Evolutionary conservation across 768 basidiomycete species (phyloP).

Genomic region (Cyclocybe aegerita): DNA sequence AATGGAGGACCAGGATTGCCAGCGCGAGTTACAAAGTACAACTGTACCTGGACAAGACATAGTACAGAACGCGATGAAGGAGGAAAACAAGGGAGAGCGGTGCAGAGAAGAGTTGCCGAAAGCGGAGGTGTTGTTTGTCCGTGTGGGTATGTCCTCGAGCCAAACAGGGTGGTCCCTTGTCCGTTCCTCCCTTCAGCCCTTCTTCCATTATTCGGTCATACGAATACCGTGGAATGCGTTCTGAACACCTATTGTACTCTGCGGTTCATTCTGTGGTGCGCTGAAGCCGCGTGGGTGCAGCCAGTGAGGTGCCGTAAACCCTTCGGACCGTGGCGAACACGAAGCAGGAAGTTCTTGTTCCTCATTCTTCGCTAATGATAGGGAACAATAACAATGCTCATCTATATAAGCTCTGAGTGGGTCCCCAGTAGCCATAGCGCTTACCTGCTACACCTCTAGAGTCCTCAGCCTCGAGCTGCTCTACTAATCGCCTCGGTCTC

Average conservation of each 20-base stretch:
- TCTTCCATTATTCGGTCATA: no score
- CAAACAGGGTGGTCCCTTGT: constrained; percentile 9
- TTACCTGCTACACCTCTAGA: constrained; percentile 1
- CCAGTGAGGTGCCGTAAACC: no score
- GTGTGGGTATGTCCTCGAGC: constrained; percentile 8
- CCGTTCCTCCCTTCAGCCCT: background rate
- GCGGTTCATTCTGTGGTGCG: background rate
- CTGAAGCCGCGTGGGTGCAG: no score
- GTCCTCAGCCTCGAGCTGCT: background rate
- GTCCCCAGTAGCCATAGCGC: constrained; percentile 6
- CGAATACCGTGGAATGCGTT: constrained; percentile 11
- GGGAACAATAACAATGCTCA: constrained; percentile 15
- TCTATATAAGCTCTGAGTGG: constrained; percentile 11
- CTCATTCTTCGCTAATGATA: constrained; percentile 8
- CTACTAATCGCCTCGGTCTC: constrained; percentile 6
- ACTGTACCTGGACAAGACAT: background rate
- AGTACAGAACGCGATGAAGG: background rate
- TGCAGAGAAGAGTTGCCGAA: background rate
- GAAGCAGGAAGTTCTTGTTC: constrained; percentile 8
- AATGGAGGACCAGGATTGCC: no score
- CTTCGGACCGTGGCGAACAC: background rate
- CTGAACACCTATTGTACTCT: constrained; percentile 3
- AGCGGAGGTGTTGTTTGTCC: constrained; percentile 7
- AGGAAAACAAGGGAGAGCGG: background rate
- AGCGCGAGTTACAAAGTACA: no score